Evolutionary conservation across 257 asterid species (phyloP).

Genomic region (Haberlea rhodopensis): DNA sequence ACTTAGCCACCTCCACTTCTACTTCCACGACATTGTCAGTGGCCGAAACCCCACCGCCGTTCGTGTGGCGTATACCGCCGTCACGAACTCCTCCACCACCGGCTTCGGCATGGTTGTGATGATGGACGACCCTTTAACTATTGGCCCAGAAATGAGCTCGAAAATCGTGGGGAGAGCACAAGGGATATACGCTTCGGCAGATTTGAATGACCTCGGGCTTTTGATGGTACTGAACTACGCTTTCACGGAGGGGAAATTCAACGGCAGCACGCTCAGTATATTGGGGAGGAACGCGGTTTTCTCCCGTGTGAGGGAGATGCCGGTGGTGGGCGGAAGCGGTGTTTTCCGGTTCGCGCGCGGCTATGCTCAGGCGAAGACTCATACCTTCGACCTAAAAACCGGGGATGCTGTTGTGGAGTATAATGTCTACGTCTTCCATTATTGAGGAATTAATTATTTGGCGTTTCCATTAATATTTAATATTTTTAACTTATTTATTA

Average conservation of each 20-base stretch:
- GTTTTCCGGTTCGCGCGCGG: slow-evolving; percentile 38
- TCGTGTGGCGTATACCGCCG: slow-evolving; percentile 27
- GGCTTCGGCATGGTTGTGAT: slow-evolving; percentile 28
- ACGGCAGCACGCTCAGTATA: slow-evolving; percentile 36
- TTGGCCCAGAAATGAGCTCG: no score
- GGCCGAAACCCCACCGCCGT: slow-evolving; percentile 39
- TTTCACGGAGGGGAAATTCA: slow-evolving; percentile 35
- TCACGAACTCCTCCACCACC: slow-evolving; percentile 22
- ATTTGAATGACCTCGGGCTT: slow-evolving; percentile 11
- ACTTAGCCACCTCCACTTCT: no score
- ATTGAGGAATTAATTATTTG: no score
- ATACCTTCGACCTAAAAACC: background rate
- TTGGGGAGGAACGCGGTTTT: slow-evolving; percentile 30
- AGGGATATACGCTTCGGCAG: slow-evolving; percentile 33
- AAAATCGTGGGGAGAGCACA: slow-evolving; percentile 39
- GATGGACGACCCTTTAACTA: no score
- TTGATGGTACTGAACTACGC: slow-evolving; percentile 33
- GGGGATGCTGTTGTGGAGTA: slow-evolving; percentile 40
- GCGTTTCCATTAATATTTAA: no score
- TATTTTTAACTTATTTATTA: no score
- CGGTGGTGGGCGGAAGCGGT: slow-evolving; percentile 38
- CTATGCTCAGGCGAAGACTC: slow-evolving; percentile 32
- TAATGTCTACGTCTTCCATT: slow-evolving; percentile 34
- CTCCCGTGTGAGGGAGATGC: slow-evolving; percentile 31
- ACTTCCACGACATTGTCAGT: no score